Evolutionary conservation across 768 basidiomycete species (phyloP).

Genomic region (Leccinum longicurvipes): DNA sequence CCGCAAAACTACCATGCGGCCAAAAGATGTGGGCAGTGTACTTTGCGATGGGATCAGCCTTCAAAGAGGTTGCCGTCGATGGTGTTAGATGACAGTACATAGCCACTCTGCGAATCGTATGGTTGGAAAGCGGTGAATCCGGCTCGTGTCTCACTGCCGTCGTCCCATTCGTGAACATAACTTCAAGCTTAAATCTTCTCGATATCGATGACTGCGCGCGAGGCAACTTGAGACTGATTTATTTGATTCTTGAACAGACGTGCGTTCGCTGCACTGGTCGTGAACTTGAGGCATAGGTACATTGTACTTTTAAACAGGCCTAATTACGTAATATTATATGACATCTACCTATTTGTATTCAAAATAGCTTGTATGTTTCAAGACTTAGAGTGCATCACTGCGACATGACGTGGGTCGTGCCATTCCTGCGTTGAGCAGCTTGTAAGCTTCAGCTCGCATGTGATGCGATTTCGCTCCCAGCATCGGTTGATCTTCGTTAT

Average conservation of each 20-base stretch:
- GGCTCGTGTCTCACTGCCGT: not conserved
- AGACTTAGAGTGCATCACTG: too few species aligned
- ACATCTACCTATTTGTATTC: too few species aligned
- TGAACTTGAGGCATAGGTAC: too few species aligned
- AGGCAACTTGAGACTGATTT: not conserved
- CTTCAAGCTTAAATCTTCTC: not conserved
- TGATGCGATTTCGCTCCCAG: too few species aligned
- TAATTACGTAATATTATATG: too few species aligned
- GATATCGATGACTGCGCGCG: not conserved
- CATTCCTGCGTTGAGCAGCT: too few species aligned
- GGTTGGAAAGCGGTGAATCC: constrained; percentile 5
- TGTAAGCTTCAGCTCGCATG: too few species aligned
- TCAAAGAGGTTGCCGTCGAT: not conserved
- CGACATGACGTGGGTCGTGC: too few species aligned
- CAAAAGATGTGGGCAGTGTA: not conserved
- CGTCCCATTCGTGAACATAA: not conserved
- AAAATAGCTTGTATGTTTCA: too few species aligned
- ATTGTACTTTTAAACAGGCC: too few species aligned
- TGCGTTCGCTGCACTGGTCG: too few species aligned
- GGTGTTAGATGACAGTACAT: not conserved
- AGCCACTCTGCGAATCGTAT: not conserved
- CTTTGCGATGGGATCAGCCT: not conserved
- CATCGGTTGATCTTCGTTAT: not conserved
- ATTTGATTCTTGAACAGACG: not conserved
- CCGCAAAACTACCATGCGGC: not conserved